phyloP scores from a whole-genome alignment of 495 filamentous ascomycete genomes.

The Coniosporium apollinis region DNA sequence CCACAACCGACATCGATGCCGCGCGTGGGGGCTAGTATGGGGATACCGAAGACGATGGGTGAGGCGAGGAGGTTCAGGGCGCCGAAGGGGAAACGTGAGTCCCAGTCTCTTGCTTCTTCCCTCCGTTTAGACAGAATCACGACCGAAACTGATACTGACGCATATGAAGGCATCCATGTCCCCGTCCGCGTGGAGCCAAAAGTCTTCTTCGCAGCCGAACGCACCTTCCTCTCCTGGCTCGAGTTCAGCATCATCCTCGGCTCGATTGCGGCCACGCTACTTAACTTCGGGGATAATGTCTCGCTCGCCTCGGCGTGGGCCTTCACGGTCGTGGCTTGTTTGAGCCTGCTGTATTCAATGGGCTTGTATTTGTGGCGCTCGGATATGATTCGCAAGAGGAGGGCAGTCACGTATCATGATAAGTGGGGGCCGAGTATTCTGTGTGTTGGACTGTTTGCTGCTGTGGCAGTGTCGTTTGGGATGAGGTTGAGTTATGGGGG shows the following conservation, averaged over 20 bases:
- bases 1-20: conserved; percentile 46
- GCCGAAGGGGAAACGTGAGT: conserved; percentile 67
- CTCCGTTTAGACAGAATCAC: not conserved
- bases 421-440: conserved; percentile 69
- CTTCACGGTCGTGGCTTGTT: conserved; percentile 67
- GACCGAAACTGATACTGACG: not conserved
- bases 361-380: conserved; percentile 78
- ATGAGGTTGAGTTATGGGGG: conserved; percentile 30
- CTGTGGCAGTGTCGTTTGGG: conserved; percentile 64
- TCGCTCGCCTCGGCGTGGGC: conserved; percentile 45
- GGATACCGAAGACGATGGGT: conserved; percentile 30
- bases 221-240: conserved; percentile 93
- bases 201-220: conserved; percentile 89
- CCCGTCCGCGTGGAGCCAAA: conserved; percentile 93
- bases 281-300: conserved; percentile 62
- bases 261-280: conserved; percentile 74
- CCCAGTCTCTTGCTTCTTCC: not conserved
- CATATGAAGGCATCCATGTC: conserved; percentile 57
- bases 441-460: conserved; percentile 52
- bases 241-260: conserved; percentile 91
- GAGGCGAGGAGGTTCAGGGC: conserved; percentile 59
- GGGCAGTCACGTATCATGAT: conserved; percentile 80
- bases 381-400: conserved; percentile 60
- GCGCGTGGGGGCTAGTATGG: conserved; percentile 30
- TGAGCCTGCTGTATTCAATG: conserved; percentile 61